phyloP scores from a whole-genome alignment of 176 grass and related monocot genomes.

The Phragmites australis region DNA sequence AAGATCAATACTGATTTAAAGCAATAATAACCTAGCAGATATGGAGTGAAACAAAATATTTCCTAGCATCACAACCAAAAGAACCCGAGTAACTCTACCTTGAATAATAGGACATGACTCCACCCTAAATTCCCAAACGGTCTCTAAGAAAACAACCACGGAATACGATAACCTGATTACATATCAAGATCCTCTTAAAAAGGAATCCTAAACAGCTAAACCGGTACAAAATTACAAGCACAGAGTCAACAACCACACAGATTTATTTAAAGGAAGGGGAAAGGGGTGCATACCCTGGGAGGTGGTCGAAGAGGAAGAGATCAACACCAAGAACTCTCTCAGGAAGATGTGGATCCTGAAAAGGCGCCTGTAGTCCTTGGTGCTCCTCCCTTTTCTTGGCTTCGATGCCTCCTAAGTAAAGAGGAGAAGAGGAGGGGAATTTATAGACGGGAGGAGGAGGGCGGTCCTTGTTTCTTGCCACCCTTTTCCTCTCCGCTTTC shows the following conservation, averaged over 20 bases:
- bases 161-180: not conserved
- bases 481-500: not conserved
- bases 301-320: constrained; percentile 53
- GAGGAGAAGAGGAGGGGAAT: constrained; percentile 22
- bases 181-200: not conserved
- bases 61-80: not conserved
- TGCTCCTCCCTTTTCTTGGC: constrained; percentile 33
- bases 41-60: not conserved
- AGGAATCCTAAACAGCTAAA: not conserved
- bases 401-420: constrained; percentile 37
- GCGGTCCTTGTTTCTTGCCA: constrained; percentile 30
- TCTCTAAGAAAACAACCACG: not conserved
- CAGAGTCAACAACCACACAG: not conserved
- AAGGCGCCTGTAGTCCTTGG: constrained; percentile 38
- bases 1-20: not conserved
- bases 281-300: constrained; percentile 22
- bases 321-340: constrained; percentile 52
- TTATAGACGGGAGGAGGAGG: constrained; percentile 53
- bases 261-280: not conserved
- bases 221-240: not conserved
- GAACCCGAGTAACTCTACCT: not conserved
- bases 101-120: not conserved
- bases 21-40: not conserved
- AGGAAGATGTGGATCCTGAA: constrained; percentile 34
- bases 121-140: not conserved